These are phyloP conservation scores for Geranium incanum DNA, from an alignment of 441 rosid genomes.

Conservation along the genomic window DNA sequence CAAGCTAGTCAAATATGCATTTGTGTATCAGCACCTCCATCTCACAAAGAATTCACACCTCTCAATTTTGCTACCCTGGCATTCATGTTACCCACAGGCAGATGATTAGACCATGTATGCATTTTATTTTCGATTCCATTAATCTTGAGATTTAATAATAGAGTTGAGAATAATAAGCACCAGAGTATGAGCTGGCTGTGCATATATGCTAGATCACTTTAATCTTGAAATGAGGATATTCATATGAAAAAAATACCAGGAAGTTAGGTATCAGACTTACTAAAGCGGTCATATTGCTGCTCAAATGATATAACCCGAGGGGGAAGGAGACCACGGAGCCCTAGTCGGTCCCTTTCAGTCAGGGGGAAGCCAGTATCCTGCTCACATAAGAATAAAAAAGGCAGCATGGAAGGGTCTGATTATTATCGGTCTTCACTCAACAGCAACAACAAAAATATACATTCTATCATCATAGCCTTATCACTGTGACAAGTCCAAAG, in stretches of 20 bases:
- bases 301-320: conserved; percentile 88
- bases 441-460: background rate
- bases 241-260: background rate
- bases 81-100: no score
- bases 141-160: background rate
- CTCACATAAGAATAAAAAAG: background rate
- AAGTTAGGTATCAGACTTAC: conserved; percentile 39
- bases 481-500: background rate
- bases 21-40: no score
- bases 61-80: background rate
- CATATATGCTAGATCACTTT: background rate
- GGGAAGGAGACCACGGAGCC: conserved; percentile 90
- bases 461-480: background rate
- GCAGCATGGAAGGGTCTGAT: background rate
- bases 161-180: background rate
- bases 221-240: background rate
- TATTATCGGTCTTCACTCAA: background rate
- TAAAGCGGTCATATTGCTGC: conserved; percentile 88
- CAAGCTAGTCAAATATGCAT: no score
- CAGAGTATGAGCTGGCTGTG: background rate
- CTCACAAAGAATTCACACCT: no score
- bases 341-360: conserved; percentile 91
- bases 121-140: background rate
- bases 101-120: no score
- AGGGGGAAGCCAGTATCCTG: conserved; percentile 97